phyloP scores from a whole-genome alignment of 1,284 basidiomycete species.

The Ceratobasidium sp. region DNA sequence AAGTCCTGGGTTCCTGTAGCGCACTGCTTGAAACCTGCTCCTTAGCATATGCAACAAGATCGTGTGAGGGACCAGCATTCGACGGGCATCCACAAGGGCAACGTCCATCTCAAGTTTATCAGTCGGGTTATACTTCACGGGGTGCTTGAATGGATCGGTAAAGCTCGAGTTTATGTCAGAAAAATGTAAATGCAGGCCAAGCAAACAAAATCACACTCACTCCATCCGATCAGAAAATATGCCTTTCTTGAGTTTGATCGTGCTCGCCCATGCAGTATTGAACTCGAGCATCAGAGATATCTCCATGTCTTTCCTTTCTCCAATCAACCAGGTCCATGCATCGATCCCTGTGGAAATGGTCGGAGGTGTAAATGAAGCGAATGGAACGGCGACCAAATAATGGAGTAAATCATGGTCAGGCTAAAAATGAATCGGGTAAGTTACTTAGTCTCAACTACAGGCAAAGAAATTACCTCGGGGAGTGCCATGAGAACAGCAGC shows the following conservation, averaged over 20 bases:
- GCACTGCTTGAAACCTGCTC: slow-evolving; percentile 92
- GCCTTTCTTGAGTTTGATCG: slow-evolving; percentile 80
- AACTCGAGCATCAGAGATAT: slow-evolving; percentile 87
- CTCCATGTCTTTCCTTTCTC: slow-evolving; percentile 81
- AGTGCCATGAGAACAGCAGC: slow-evolving; percentile 81
- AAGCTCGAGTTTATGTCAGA: slow-evolving; percentile 62
- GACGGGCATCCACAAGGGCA: slow-evolving; percentile 73
- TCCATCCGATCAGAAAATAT: slow-evolving; percentile 84
- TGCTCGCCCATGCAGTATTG: slow-evolving; percentile 85
- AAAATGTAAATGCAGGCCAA: background rate
- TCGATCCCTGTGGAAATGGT: slow-evolving; percentile 89
- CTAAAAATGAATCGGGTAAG: slow-evolving; percentile 54
- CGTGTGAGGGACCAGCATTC: slow-evolving; percentile 83
- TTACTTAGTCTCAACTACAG: background rate
- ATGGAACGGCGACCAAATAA: slow-evolving; percentile 88
- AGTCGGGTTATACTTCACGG: slow-evolving; percentile 90
- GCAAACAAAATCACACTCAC: slow-evolving; percentile 62
- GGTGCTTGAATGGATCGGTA: slow-evolving; percentile 86
- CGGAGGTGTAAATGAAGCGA: slow-evolving; percentile 88
- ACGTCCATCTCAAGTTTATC: slow-evolving; percentile 87
- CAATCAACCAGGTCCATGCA: slow-evolving; percentile 97
- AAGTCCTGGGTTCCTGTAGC: slow-evolving; percentile 85
- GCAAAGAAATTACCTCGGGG: slow-evolving; percentile 63
- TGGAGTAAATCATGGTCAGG: slow-evolving; percentile 89
- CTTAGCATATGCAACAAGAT: slow-evolving; percentile 90